Conservation (phyloP, 1,139 yeast species). For the Ashbya aceris region DNA sequence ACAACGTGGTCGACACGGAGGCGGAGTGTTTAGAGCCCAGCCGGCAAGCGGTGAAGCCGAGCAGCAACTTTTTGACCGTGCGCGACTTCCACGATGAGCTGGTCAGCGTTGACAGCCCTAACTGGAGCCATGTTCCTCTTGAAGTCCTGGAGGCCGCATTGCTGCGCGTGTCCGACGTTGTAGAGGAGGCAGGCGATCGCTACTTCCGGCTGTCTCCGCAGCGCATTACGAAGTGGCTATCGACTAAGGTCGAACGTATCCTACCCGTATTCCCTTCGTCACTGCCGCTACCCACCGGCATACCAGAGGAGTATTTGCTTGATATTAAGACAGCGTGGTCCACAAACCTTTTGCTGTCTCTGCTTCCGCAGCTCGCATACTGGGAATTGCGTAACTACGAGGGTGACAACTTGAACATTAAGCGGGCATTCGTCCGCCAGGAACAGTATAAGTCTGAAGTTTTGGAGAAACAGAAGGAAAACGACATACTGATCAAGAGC, state of each 20-base stretch:
- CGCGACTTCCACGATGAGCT: conserved; percentile 29
- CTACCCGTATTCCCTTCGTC: conserved; percentile 29
- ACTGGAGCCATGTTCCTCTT: conserved; percentile 20
- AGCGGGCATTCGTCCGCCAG: conserved; percentile 11
- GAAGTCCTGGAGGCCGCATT: conserved; percentile 25
- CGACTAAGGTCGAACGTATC: conserved; percentile 31
- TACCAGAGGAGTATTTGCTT: conserved; percentile 16
- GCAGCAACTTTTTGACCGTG: conserved; percentile 25
- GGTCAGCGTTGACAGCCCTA: conserved; percentile 15
- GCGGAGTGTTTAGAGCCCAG: conserved; percentile 19
- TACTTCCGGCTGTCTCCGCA: conserved; percentile 39
- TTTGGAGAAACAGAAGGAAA: conserved; percentile 13
- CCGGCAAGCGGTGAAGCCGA: conserved; percentile 1
- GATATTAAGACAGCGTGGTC: conserved; percentile 17
- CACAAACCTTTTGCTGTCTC: conserved; percentile 22
- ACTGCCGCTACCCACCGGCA: conserved; percentile 16
- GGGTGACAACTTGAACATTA: conserved; percentile 8
- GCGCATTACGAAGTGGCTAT: conserved; percentile 33
- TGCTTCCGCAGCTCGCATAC: conserved; percentile 22
- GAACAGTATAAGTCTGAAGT: conserved; percentile 9
- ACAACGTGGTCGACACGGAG: conserved; percentile 23
- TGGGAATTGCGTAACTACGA: conserved; percentile 9
- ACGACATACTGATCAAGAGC: conserved; percentile 18
- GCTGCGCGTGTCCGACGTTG: conserved; percentile 35
- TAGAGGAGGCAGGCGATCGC: conserved; percentile 40